Base-by-base conservation (phyloP, 495 filamentous ascomycete genomes). In the Aspergillus coremiiformis region DNA sequence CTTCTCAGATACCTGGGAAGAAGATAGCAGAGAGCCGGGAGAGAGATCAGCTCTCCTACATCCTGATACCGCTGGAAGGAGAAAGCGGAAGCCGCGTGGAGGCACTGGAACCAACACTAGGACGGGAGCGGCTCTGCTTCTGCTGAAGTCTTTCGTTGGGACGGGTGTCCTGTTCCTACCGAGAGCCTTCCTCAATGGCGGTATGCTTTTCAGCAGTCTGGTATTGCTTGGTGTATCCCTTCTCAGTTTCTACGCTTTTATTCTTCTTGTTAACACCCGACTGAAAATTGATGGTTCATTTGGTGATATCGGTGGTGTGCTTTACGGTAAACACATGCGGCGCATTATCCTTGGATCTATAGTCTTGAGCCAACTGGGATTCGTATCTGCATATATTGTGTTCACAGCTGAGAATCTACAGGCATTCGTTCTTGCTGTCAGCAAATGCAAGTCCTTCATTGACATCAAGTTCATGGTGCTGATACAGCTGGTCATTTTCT, bases 121-220 rank as follows among this genome's bases (percentile, higher is more conserved):
- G 17, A 83, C 82, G 37, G 82, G 83, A 51, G 92, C 93, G 11
- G 82, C 84, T 14, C 64, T 96, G 44, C 76, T 97, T 19, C 76
- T 98, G 32, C 78, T 98, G 44, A 98, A 98, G 69, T 95, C 90
- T 10, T 98, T 98, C 59, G 92, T 98, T 33, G 93, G 93, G 11
- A 98, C 93, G 1, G 93, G 93, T 27, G 93, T 98, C n/a, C 72
- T 98, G 26, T 98, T 98, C 73, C 75, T 98, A 4, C 93, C 93
- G 0, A 83, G 89, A 54, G 93, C 93, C 12, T 89, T 91, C 68
- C 78, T 95, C 41, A 98, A 97, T 59, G 93, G 93, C 43, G 93
- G 93, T 49, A 96, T 98, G 89, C 70, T 97, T 35, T 98, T 98
- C 70, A 95, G 89, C 64, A 94, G 89, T 64, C 51, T 95, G 47